phyloP scores from a whole-genome alignment of 2,329 filamentous ascomycete genomes.

The Xylariaceae sp. region DNA sequence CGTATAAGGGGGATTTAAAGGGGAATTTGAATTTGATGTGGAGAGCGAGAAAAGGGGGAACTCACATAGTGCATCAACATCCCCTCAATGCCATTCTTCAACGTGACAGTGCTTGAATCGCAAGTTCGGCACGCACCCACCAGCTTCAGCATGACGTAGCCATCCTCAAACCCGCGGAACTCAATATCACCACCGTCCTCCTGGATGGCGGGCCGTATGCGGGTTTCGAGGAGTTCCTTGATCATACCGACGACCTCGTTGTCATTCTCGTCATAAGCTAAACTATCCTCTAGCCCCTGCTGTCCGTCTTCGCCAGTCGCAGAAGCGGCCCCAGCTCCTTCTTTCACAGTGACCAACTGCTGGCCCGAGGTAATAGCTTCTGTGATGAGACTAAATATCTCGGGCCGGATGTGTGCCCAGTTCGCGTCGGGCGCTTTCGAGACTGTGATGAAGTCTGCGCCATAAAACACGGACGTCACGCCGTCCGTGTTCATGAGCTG shows the following conservation, averaged over 20 bases:
- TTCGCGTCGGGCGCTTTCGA: slow-evolving; percentile 87
- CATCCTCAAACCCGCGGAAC: slow-evolving; percentile 86
- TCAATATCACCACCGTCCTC: slow-evolving; percentile 98
- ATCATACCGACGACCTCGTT: slow-evolving; percentile 97
- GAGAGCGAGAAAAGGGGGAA: slow-evolving; percentile 36
- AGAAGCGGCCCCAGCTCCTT: slow-evolving; percentile 60
- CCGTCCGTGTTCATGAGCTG: slow-evolving; percentile 93
- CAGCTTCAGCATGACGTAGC: slow-evolving; percentile 84
- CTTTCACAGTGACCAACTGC: slow-evolving; percentile 75
- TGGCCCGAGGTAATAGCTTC: slow-evolving; percentile 88
- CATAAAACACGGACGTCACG: slow-evolving; percentile 94
- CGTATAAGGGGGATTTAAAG: background rate
- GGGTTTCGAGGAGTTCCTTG: slow-evolving; percentile 93
- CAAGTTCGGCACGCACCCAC: slow-evolving; percentile 94
- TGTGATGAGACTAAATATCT: slow-evolving; percentile 94
- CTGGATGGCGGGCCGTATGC: slow-evolving; percentile 93
- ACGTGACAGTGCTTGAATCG: slow-evolving; percentile 93
- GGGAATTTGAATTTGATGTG: background rate
- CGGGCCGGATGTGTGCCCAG: slow-evolving; percentile 94
- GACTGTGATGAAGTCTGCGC: slow-evolving; percentile 93
- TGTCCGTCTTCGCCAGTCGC: slow-evolving; percentile 40
- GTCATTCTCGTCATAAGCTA: slow-evolving; percentile 88
- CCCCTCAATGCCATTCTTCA: slow-evolving; percentile 97
- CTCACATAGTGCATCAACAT: slow-evolving; percentile 97
- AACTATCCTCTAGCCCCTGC: slow-evolving; percentile 66